These are phyloP conservation scores for Oryza rufipogon DNA, from an alignment of 176 grass and related monocot species.

Conservation along the genomic window DNA sequence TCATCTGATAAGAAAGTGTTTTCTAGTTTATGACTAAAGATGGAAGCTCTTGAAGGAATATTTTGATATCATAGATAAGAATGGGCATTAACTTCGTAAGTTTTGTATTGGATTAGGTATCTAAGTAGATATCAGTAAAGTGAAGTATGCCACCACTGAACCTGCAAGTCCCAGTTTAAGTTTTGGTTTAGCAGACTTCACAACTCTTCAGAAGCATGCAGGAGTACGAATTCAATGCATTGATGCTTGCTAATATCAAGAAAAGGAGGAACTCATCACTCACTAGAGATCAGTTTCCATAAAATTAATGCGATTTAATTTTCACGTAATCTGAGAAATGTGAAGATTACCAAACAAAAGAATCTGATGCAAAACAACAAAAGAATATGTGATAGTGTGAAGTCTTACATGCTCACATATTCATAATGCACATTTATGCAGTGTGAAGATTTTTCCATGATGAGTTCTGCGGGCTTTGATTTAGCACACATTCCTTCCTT, in stretches of 20 bases:
- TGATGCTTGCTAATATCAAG: conserved; percentile 23
- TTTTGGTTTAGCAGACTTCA: conserved; percentile 4
- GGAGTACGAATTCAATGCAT: not conserved
- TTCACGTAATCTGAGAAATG: conserved; percentile 8
- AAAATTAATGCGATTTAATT: not conserved
- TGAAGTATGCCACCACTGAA: not conserved
- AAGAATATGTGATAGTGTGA: conserved; percentile 23
- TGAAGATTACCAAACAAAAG: conserved; percentile 4
- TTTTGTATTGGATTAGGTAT: conserved; percentile 11
- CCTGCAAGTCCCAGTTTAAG: not conserved
- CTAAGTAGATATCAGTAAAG: not conserved
- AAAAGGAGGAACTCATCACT: not conserved
- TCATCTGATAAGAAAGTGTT: conserved; percentile 2
- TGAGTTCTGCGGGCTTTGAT: conserved; percentile 39
- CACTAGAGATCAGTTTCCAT: not conserved
- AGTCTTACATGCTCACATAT: conserved; percentile 72
- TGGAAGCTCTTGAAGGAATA: not conserved
- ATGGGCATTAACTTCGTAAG: conserved; percentile 15
- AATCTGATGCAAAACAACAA: conserved; percentile 21
- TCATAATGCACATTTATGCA: conserved; percentile 54
- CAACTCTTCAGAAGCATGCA: conserved; percentile 16
- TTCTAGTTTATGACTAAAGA: conserved; percentile 14
- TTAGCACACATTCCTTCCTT: conserved; percentile 38
- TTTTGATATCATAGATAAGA: conserved; percentile 12
- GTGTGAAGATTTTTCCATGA: conserved; percentile 57